Evolutionary conservation across 2,329 filamentous ascomycete genomes (phyloP).

Genomic region (Cytospora paraplurivora): DNA sequence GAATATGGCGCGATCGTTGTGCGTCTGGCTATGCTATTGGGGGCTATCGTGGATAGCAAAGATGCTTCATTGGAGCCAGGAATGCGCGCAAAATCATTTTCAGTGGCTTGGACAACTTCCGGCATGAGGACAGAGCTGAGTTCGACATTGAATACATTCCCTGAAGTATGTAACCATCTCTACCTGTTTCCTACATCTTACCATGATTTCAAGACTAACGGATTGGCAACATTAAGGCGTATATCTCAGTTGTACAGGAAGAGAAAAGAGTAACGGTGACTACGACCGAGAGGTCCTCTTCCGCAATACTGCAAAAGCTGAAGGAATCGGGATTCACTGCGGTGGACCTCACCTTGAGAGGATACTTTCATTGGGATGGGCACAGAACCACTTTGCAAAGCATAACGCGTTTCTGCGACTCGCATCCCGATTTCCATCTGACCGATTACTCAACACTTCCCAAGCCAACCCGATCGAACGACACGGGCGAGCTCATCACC

Average conservation of each 20-base stretch:
- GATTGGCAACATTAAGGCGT: constrained; percentile 2
- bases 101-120: background rate
- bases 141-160: background rate
- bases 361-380: constrained; percentile 1
- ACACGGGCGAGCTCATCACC: background rate
- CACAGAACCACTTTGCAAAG: background rate
- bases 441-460: background rate
- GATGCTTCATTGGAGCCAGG: background rate
- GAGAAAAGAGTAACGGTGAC: constrained; percentile 10
- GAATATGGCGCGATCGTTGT: constrained; percentile 42
- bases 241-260: constrained; percentile 6
- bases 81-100: background rate
- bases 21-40: constrained; percentile 43
- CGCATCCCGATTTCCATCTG: background rate
- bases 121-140: background rate
- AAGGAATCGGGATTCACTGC: background rate
- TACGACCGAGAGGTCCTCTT: background rate
- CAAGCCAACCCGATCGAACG: background rate
- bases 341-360: background rate
- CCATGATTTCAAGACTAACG: background rate
- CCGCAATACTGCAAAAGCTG: background rate
- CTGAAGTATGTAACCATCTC: constrained; percentile 1
- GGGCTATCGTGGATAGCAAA: constrained; percentile 25
- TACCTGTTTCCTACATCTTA: background rate
- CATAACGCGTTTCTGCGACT: constrained; percentile 4